phyloP scores from a whole-genome alignment of 176 grass and related monocot genomes.

The Echinochloa phyllopogon region DNA sequence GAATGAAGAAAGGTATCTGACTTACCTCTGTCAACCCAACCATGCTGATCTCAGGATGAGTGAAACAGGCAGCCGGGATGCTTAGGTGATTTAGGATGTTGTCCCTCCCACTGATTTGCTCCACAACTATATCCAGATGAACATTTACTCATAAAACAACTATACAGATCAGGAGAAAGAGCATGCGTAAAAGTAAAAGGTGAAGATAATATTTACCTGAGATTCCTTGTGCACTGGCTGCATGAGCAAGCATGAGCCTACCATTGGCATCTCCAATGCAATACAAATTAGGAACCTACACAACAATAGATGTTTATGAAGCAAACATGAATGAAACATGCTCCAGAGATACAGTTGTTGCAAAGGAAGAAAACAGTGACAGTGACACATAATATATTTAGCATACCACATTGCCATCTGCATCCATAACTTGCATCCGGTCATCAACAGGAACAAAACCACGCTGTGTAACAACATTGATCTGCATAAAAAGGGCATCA shows the following conservation, averaged over 20 bases:
- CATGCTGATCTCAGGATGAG: conserved; percentile 99
- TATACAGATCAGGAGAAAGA: conserved; percentile 32
- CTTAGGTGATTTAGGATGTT: conserved; percentile 95
- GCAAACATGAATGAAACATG: neutral
- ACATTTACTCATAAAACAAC: conserved; percentile 23
- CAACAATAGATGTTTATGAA: neutral
- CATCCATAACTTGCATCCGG: conserved; percentile 84
- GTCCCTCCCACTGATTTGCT: conserved; percentile 75
- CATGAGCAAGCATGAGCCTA: conserved; percentile 98
- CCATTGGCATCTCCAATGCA: conserved; percentile 98
- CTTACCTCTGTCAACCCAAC: conserved; percentile 95
- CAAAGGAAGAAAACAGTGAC: conserved; percentile 20
- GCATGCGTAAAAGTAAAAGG: conserved; percentile 28
- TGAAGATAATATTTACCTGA: conserved; percentile 53
- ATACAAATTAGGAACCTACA: conserved; percentile 87
- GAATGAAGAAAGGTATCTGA: conserved; percentile 25
- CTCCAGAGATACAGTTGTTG: neutral
- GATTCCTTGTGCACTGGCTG: conserved; percentile 98
- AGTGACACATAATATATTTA: neutral
- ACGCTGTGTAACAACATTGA: conserved; percentile 84
- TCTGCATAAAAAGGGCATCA: conserved; percentile 45
- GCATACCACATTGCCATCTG: conserved; percentile 79
- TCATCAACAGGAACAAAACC: conserved; percentile 98
- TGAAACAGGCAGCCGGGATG: conserved; percentile 94
- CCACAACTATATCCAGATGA: conserved; percentile 66